phyloP scores from a whole-genome alignment of 2,329 filamentous ascomycete genomes.

The Trichoderma aggressivum region DNA sequence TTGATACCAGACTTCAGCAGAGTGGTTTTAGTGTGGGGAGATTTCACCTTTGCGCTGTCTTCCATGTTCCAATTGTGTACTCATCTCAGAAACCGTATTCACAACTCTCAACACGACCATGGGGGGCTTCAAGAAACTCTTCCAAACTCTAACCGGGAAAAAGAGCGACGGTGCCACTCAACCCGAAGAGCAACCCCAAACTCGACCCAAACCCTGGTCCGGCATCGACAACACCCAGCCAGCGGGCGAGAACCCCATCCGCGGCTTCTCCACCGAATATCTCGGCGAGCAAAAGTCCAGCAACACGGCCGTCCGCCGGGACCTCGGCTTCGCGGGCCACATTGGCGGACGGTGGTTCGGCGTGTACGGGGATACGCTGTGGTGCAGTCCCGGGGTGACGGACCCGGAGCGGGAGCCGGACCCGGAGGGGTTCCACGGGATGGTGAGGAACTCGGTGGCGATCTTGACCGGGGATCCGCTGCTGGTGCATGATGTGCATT shows the following conservation, averaged over 20 bases:
- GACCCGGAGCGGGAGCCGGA: constrained; percentile 30
- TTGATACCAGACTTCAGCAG: not conserved
- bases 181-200: not conserved
- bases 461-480: constrained; percentile 35
- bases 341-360: constrained; percentile 38
- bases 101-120: not conserved
- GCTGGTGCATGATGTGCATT: constrained; percentile 35
- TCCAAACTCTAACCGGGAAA: not conserved
- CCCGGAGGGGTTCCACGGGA: constrained; percentile 36
- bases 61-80: not conserved
- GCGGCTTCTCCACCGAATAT: constrained; percentile 28
- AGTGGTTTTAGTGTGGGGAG: not conserved
- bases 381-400: constrained; percentile 34
- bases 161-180: not conserved
- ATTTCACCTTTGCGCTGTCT: not conserved
- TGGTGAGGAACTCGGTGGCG: constrained; percentile 39
- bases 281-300: constrained; percentile 36
- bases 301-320: constrained; percentile 38
- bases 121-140: constrained; percentile 4
- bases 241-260: constrained; percentile 33
- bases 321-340: constrained; percentile 37
- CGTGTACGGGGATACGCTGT: constrained; percentile 33
- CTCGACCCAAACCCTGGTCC: not conserved
- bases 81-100: not conserved
- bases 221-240: constrained; percentile 38